Percentiles rank a stretch among this genome's conserved stretches.
These are phyloP conservation scores for Biancaea sappan DNA, from an alignment of 306 rosid genomes.

Conservation along the genomic window DNA sequence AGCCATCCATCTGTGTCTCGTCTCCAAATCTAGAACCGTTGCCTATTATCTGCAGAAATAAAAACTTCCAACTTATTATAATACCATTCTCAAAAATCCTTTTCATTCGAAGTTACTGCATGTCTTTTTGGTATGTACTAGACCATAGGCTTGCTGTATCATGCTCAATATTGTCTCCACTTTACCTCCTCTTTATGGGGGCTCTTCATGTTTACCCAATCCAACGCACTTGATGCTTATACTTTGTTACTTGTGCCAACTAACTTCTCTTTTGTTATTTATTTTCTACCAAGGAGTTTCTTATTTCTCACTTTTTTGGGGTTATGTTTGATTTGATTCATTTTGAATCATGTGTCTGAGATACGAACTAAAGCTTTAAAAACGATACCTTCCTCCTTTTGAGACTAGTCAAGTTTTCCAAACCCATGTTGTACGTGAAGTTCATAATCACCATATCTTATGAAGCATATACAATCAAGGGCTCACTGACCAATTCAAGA, in stretches of 20 bases:
- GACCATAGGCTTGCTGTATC: too few species aligned
- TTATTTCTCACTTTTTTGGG: neutral
- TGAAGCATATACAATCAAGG: neutral
- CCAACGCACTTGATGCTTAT: neutral
- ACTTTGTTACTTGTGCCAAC: too few species aligned
- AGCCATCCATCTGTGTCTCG: neutral
- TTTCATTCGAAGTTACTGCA: too few species aligned
- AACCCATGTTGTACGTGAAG: neutral
- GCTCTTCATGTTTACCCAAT: neutral
- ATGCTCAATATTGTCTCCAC: too few species aligned
- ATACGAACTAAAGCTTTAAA: neutral
- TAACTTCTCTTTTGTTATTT: neutral
- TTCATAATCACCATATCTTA: neutral
- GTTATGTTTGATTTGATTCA: neutral
- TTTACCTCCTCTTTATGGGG: too few species aligned
- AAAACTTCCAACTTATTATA: neutral
- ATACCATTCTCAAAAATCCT: neutral
- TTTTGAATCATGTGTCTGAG: too few species aligned
- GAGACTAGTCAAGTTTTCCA: neutral
- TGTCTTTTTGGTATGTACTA: neutral
- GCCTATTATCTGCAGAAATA: neutral
- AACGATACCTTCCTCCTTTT: neutral
- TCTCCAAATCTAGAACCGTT: neutral
- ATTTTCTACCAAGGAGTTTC: too few species aligned
- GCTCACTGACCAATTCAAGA: neutral